A percentile compares a stretch with the other conserved stretches of the same genome.
Conservation (phyloP, 208 protist species). For the Porcisia deanei region DNA sequence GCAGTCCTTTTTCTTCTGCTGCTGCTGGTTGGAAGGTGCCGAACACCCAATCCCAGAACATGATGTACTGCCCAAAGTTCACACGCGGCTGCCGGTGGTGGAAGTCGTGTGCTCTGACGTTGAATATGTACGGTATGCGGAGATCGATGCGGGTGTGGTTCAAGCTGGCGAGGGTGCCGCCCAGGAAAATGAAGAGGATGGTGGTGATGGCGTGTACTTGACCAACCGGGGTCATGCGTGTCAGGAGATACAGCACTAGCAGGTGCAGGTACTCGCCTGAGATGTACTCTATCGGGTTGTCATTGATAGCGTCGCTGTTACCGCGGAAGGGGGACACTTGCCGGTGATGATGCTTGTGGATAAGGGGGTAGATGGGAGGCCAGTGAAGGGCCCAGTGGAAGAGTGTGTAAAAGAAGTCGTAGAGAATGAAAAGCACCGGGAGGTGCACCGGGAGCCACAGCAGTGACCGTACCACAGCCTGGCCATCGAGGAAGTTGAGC, state of each 20-base stretch:
- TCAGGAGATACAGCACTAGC: conserved; percentile 74
- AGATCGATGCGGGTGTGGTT: conserved; percentile 92
- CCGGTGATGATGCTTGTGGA: conserved; percentile 94
- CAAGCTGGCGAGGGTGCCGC: conserved; percentile 83
- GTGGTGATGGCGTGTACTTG: conserved; percentile 68
- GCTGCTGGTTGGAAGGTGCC: conserved; percentile 62
- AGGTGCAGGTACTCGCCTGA: conserved; percentile 91
- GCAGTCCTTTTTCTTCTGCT: conserved; percentile 31
- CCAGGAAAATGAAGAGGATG: conserved; percentile 79
- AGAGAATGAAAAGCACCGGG: conserved; percentile 69
- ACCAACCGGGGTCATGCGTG: conserved; percentile 42
- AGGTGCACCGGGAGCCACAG: conserved; percentile 66
- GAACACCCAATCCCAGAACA: conserved; percentile 93
- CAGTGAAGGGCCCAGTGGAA: conserved; percentile 90
- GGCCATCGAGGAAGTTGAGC: conserved; percentile 35
- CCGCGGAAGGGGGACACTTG: conserved; percentile 90
- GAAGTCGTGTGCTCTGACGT: conserved; percentile 85
- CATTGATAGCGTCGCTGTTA: conserved; percentile 91
- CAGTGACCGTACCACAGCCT: conserved; percentile 31
- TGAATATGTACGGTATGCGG: conserved; percentile 81
- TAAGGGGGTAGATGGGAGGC: conserved; percentile 77
- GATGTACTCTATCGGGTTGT: conserved; percentile 92
- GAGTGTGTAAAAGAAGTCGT: conserved; percentile 92
- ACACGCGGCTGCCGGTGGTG: conserved; percentile 86
- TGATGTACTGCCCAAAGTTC: conserved; percentile 94